phyloP scores from a whole-genome alignment of 257 asterid genomes.

The Perilla frutescens region DNA sequence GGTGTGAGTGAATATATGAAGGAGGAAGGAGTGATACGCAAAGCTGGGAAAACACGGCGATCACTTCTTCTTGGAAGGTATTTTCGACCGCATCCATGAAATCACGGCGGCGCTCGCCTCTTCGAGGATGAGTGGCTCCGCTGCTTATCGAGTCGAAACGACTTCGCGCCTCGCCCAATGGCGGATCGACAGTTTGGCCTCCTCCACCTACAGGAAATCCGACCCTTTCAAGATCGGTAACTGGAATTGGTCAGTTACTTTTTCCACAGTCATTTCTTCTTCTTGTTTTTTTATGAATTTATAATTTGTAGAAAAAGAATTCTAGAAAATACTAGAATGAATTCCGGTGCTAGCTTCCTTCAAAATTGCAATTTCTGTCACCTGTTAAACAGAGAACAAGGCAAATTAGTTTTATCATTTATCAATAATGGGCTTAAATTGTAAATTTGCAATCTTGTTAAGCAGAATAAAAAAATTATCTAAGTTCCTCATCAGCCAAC shows the following conservation, averaged over 20 bases:
- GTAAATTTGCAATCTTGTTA: not conserved
- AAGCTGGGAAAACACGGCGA: conserved; percentile 43
- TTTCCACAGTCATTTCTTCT: no score
- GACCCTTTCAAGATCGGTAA: conserved; percentile 80
- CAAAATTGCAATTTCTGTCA: no score
- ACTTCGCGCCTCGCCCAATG: conserved; percentile 77
- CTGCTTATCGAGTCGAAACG: conserved; percentile 32
- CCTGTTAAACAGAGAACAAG: no score
- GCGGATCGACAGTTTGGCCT: conserved; percentile 74
- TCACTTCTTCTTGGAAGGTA: conserved; percentile 26
- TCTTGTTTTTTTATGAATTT: no score
- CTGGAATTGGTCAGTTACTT: conserved; percentile 72
- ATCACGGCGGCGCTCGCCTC: conserved; percentile 35
- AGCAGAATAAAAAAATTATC: not conserved
- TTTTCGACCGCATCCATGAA: conserved; percentile 38
- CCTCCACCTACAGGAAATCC: conserved; percentile 73
- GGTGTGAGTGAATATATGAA: conserved; percentile 25
- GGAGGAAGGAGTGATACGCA: conserved; percentile 30
- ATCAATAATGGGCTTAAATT: not conserved
- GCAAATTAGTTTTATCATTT: no score
- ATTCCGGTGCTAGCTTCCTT: no score
- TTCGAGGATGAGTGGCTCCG: conserved; percentile 36
- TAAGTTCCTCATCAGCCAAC: no score
- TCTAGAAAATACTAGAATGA: no score
- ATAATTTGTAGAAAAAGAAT: no score